These are phyloP conservation scores for Metarhizium humberi DNA, from an alignment of 2,329 filamentous ascomycete species.

Conservation along the genomic window DNA sequence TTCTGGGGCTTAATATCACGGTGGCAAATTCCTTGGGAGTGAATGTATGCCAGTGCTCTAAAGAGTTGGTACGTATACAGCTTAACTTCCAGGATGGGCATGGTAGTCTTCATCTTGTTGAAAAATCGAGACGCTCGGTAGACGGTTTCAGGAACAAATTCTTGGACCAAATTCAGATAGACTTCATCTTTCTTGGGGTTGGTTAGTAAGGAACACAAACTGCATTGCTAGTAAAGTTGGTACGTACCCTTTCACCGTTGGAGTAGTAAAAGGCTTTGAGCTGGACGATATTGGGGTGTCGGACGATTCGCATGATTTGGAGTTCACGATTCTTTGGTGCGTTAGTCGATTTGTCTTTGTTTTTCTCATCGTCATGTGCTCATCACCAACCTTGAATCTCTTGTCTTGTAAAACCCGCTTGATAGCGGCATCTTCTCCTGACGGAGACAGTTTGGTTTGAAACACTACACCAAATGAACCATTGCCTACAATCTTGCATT, in stretches of 20 bases:
- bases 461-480: slow-evolving; percentile 98
- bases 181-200: slow-evolving; percentile 80
- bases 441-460: slow-evolving; percentile 97
- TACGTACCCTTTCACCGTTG: slow-evolving; percentile 85
- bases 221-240: neutral
- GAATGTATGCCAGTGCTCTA: slow-evolving; percentile 95
- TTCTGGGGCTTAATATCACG: slow-evolving; percentile 99
- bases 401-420: slow-evolving; percentile 99
- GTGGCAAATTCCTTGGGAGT: slow-evolving; percentile 98
- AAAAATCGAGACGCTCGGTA: slow-evolving; percentile 98
- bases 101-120: slow-evolving; percentile 99
- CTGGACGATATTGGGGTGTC: slow-evolving; percentile 97
- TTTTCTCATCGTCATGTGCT: neutral
- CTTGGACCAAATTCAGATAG: slow-evolving; percentile 94
- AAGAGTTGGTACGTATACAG: slow-evolving; percentile 99
- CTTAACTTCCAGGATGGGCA: slow-evolving; percentile 98
- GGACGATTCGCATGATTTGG: slow-evolving; percentile 98
- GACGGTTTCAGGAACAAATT: slow-evolving; percentile 96
- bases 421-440: slow-evolving; percentile 95
- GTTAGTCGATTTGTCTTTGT: slow-evolving; percentile 4
- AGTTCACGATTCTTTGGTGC: slow-evolving; percentile 83
- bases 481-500: slow-evolving; percentile 99
- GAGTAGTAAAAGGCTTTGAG: slow-evolving; percentile 99
- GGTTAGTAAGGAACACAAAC: neutral
- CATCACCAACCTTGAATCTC: slow-evolving; percentile 77